Base-by-base conservation (phyloP, 176 grass and related monocot genomes). In the Otatea glauca region DNA sequence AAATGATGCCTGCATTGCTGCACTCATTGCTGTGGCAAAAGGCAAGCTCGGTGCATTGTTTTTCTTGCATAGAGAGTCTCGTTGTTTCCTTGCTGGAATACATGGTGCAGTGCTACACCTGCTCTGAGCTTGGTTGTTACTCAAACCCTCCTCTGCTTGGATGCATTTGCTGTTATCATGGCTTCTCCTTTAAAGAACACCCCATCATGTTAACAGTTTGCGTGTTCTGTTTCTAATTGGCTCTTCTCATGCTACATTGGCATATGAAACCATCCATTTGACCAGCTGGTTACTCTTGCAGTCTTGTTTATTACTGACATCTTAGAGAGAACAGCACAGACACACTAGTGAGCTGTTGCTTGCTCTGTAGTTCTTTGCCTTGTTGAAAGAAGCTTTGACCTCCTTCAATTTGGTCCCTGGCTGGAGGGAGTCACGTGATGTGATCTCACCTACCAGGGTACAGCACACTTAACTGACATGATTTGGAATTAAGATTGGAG, bases 1-100 rank as follows among this genome's bases (percentile, higher is more conserved):
- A 85, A 81, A 85, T 85, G 86, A 88, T 84, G 90, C 77, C 24
- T 67, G 86, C 89, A 61, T 91, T 66, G 81, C 79, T 74, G 68
- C 67, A 75, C 62, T 85, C 76, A 88, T 91, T 88, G 69, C 63
- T 35, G 58, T 81, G 60, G 27, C 41, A 75, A 15, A 70, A 56
- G 58, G 24, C 32, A 67, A 76, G 9, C 20, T 21, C 9, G 9
- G 63, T 37, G n/a, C 83, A 6, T 60, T 68, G 79, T 78, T 70
- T 39, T 81, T 51, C 74, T 83, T 39, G 88, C 74, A 9, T 42
- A 48, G 39, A 67, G 60, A 79, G 84, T 23, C 41, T 17, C 83
- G 67, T 51, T 87, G 48, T 50, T 50, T 53, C 79, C 79, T 78
- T 37, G 0, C 12, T 18, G 78, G 88, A 65, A 65, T 72, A 71